Evolutionary conservation across 148 eudicot species (phyloP).

Genomic region (Nyssa sinensis): DNA sequence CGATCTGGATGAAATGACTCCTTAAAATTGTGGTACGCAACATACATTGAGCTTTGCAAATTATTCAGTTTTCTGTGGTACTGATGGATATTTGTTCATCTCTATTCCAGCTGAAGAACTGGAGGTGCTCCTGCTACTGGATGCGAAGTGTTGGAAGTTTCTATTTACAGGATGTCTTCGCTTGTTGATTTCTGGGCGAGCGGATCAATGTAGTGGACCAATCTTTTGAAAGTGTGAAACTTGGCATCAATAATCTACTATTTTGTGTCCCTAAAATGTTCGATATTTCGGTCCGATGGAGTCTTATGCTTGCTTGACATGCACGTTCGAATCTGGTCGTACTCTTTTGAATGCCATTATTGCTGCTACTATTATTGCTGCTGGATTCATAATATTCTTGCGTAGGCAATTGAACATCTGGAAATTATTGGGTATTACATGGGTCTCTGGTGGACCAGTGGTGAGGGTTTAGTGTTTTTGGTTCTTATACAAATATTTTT

Average conservation of each 20-base stretch:
- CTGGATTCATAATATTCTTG: conserved; percentile 40
- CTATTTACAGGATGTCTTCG: conserved; percentile 1
- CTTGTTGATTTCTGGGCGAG: conserved; percentile 17
- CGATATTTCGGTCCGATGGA: conserved; percentile 50
- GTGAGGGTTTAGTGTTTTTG: conserved; percentile 5
- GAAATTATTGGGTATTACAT: conserved; percentile 6
- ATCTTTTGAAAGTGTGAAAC: conserved; percentile 47
- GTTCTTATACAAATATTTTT: conserved; percentile 19
- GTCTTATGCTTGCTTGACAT: conserved; percentile 60
- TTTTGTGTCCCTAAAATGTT: conserved; percentile 50
- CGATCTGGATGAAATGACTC: conserved; percentile 34
- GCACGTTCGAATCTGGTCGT: conserved; percentile 34
- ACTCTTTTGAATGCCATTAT: conserved; percentile 52
- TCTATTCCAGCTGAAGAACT: conserved; percentile 49
- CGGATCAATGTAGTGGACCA: conserved; percentile 33
- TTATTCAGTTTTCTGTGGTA: background rate
- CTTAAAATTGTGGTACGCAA: conserved; percentile 9
- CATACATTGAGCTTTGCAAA: background rate
- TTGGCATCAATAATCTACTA: conserved; percentile 43
- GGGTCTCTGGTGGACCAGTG: conserved; percentile 12
- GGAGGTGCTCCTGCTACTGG: conserved; percentile 20
- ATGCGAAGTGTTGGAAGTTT: conserved; percentile 10
- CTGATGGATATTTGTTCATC: background rate
- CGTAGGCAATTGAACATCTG: conserved; percentile 32
- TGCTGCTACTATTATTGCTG: conserved; percentile 50